These are phyloP conservation scores for Tolypocladium cylindrosporum DNA, from an alignment of 2,329 filamentous ascomycete species.

Conservation along the genomic window DNA sequence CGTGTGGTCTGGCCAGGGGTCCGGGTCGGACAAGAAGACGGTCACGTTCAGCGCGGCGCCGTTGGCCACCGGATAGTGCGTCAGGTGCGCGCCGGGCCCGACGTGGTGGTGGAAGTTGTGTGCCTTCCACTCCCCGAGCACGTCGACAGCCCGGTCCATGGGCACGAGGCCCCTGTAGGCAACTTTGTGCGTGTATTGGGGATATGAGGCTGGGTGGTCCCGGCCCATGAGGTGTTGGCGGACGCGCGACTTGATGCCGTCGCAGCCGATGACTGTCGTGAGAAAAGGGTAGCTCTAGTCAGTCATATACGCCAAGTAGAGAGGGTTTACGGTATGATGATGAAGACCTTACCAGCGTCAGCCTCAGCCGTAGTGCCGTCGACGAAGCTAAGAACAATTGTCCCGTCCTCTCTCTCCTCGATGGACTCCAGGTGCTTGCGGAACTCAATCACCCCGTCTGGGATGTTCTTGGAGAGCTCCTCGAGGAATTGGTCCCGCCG, in stretches of 20 bases:
- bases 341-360: conserved; percentile 1
- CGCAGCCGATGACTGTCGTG: conserved; percentile 42
- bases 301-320: too few relatives aligned
- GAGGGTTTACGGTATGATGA: too few relatives aligned
- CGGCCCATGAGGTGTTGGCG: conserved; percentile 37
- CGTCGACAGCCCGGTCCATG: conserved; percentile 42
- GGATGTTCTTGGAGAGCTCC: conserved; percentile 27
- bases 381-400: conserved; percentile 20
- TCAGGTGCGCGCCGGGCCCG: not conserved
- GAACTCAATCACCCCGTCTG: conserved; percentile 18
- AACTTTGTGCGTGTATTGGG: conserved; percentile 42
- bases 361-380: conserved; percentile 28
- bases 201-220: conserved; percentile 24
- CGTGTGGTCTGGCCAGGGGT: not conserved
- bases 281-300: too few relatives aligned
- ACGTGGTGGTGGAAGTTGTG: conserved; percentile 9
- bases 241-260: conserved; percentile 52
- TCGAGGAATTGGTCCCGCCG: conserved; percentile 27
- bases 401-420: conserved; percentile 12
- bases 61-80: not conserved
- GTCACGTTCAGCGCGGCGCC: not conserved
- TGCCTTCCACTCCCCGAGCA: conserved; percentile 29
- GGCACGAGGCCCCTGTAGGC: conserved; percentile 38
- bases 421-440: conserved; percentile 24
- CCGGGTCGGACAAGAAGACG: not conserved